phyloP scores from a whole-genome alignment of 805 yeast genomes.

The Saturnispora serradocipensis region DNA sequence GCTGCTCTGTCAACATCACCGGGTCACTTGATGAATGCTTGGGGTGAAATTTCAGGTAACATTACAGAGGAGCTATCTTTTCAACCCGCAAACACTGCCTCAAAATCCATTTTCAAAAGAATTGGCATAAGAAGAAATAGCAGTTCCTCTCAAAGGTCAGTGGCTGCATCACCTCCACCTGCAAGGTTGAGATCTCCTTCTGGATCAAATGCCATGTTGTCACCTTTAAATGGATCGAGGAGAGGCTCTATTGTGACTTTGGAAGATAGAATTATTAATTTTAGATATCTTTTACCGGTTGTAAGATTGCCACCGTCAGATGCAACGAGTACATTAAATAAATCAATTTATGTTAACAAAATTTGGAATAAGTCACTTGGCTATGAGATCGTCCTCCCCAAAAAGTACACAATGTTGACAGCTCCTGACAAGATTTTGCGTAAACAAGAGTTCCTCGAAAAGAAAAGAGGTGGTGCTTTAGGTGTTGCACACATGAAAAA shows the following conservation, averaged over 20 bases:
- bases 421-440: slow-evolving; percentile 20
- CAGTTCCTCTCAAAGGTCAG: slow-evolving; percentile 9
- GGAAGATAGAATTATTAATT: slow-evolving; percentile 24
- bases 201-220: background rate
- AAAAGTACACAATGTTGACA: slow-evolving; percentile 58
- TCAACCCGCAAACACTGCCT: background rate
- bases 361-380: slow-evolving; percentile 65
- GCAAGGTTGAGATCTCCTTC: slow-evolving; percentile 6
- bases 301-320: slow-evolving; percentile 48
- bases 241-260: slow-evolving; percentile 1
- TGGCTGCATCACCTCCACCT: slow-evolving; percentile 7
- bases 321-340: slow-evolving; percentile 51
- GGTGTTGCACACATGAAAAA: slow-evolving; percentile 16
- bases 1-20: slow-evolving; percentile 31
- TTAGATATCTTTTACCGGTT: slow-evolving; percentile 35
- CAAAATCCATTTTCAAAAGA: slow-evolving; percentile 19
- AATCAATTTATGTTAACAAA: slow-evolving; percentile 68
- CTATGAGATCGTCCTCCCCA: slow-evolving; percentile 64
- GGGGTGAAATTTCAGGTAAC: background rate
- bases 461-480: slow-evolving; percentile 23
- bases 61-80: background rate
- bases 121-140: slow-evolving; percentile 17
- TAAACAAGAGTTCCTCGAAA: slow-evolving; percentile 5
- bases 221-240: background rate
- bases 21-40: slow-evolving; percentile 12